Evolutionary conservation across 1,139 yeast species (phyloP), one percentile per base, ranked within the genome.

Genomic region (Kodamaea derodonti): DNA sequence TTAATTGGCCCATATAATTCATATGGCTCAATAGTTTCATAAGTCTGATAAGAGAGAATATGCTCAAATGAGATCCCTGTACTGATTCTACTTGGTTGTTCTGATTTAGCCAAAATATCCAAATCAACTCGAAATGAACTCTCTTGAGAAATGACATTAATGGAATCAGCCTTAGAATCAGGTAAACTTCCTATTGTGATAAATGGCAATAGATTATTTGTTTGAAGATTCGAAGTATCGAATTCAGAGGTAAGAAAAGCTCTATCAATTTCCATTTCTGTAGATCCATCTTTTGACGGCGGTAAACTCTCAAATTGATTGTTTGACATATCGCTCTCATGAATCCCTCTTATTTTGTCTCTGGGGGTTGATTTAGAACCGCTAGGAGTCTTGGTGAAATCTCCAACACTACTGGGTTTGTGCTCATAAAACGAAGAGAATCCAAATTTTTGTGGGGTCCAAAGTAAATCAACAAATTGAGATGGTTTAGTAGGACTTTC

Each of bases 211-310:
- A n/a, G n/a, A n/a, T n/a, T n/a, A n/a, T n/a, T n/a, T n/a, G n/a
- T n/a, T n/a, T n/a, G n/a, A n/a, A n/a, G n/a, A 6, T 18, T 18
- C 9, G 22, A 9, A 18, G 6, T 7, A 7, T 18, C 9, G 22
- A 18, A 18, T 18, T 26, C 29, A 8, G 54, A 46, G n/a, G 52
- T 51, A 17, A 52, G 31, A 27, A 51, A 50, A 5, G 51, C 56
- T 13, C 42, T 32, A 31, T 54, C 58, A 10, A 53, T 47, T 27
- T 47, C 54, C 24, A 48, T 27, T n/a, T 39, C 42, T 15, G 40
- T 38, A 13, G 31, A 30, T 14, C 32, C 39, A 17, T 38, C 31
- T 22, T 32, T 29, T 5, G 32, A 30, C 3, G 52, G 52, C 4
- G 51, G 44, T n/a, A n/a, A n/a, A n/a, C n/a, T n/a, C n/a, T n/a